These are phyloP conservation scores for Phytophthora lateralis DNA, from an alignment of 352 stramenopile genomes.

Conservation along the genomic window DNA sequence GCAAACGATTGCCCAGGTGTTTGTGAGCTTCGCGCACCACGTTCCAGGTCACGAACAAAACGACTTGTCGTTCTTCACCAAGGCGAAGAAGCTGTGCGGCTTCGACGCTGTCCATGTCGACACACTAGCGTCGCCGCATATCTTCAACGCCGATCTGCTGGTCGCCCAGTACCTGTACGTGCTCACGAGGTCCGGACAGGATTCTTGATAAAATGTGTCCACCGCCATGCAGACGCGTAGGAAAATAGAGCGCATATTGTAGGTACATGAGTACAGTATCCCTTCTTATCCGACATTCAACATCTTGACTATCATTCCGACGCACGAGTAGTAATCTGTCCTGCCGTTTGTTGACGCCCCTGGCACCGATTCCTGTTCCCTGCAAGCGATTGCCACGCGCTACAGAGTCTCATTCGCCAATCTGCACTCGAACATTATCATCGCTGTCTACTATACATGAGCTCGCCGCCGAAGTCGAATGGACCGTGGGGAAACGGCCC, in stretches of 20 bases:
- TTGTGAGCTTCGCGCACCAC: conserved; percentile 60
- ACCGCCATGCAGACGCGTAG: background rate
- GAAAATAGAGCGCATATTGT: no score
- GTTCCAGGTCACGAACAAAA: conserved; percentile 53
- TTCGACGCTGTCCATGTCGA: conserved; percentile 48
- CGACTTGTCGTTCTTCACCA: conserved; percentile 59
- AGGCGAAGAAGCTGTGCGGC: conserved; percentile 41
- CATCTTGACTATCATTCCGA: background rate
- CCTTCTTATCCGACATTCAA: no score
- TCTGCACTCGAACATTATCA: conserved; percentile 2
- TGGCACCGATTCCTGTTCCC: background rate
- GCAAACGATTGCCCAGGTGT: conserved; percentile 22
- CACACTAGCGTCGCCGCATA: conserved; percentile 43
- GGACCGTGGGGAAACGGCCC: conserved; percentile 21
- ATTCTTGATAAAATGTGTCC: background rate
- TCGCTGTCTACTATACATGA: conserved; percentile 3
- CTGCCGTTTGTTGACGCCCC: background rate
- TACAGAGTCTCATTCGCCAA: conserved; percentile 6
- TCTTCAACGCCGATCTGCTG: conserved; percentile 49
- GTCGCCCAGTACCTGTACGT: conserved; percentile 56
- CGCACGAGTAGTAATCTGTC: background rate
- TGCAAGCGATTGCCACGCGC: background rate
- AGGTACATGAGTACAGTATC: no score
- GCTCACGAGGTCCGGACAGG: conserved; percentile 29
- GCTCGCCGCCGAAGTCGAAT: conserved; percentile 3